phyloP scores from a whole-genome alignment of 2,329 filamentous ascomycete genomes.

The Fusarium musae region DNA sequence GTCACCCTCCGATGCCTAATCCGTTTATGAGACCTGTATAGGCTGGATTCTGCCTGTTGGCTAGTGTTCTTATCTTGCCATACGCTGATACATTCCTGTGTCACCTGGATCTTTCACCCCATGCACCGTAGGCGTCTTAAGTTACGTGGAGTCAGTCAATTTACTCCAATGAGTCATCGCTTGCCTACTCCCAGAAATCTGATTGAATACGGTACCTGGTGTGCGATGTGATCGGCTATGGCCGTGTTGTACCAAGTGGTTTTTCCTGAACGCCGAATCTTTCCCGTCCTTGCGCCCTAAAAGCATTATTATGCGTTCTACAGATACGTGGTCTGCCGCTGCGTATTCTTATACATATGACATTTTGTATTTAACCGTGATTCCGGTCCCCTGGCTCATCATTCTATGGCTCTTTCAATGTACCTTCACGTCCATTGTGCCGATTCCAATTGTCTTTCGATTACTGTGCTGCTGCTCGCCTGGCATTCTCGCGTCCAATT shows the following conservation, averaged over 20 bases:
- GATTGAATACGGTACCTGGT: neutral
- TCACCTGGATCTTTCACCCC: conserved; percentile 6
- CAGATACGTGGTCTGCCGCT: neutral
- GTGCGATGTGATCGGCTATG: conserved; percentile 24
- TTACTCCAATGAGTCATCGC: neutral
- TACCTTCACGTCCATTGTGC: neutral
- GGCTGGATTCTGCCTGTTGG: neutral
- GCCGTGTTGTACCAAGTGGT: neutral
- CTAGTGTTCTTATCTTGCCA: conserved; percentile 1
- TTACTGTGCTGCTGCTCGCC: conserved; percentile 50
- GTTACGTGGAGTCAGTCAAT: neutral
- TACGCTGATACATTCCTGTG: conserved; percentile 2
- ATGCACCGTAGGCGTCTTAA: neutral
- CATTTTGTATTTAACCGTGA: conserved; percentile 6
- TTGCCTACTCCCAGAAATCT: neutral
- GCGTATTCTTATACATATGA: neutral
- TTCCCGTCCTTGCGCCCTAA: conserved; percentile 29
- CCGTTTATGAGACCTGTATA: conserved; percentile 14
- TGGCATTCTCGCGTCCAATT: conserved; percentile 55
- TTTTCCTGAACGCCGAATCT: conserved; percentile 42
- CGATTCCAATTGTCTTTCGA: conserved; percentile 7
- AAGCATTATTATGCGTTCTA: neutral
- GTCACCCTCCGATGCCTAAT: neutral
- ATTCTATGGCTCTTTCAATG: conserved; percentile 16
- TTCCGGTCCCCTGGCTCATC: conserved; percentile 2